Percentiles rank a stretch among this genome's conserved stretches.
Conservation (phyloP, 306 rosid species). For the Pterocarpus macrocarpus region DNA sequence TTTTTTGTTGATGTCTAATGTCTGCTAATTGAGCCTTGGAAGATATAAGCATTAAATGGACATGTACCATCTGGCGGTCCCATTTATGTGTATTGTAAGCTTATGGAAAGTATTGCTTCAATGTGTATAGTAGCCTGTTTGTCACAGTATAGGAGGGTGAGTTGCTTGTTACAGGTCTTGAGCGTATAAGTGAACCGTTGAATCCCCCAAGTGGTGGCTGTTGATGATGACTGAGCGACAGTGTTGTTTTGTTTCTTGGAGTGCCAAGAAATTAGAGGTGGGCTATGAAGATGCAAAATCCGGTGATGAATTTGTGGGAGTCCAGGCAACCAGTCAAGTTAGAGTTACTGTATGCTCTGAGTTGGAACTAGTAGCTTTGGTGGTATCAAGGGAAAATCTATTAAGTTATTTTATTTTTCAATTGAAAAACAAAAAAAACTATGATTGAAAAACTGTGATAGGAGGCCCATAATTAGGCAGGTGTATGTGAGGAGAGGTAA, state of each 20-base stretch:
- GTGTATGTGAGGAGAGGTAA: no score
- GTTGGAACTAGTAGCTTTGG: constrained; percentile 18
- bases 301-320: constrained; percentile 17
- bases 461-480: no score
- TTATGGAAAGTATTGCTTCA: neutral
- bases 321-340: constrained; percentile 6
- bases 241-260: constrained; percentile 4
- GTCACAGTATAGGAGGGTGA: neutral
- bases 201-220: neutral
- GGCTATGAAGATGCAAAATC: neutral
- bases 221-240: neutral
- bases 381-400: neutral
- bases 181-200: neutral
- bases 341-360: constrained; percentile 23
- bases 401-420: neutral
- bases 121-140: neutral
- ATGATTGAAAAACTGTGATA: neutral
- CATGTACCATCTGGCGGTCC: neutral
- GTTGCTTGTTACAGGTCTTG: neutral
- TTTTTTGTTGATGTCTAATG: neutral
- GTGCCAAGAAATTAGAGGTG: neutral
- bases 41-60: neutral
- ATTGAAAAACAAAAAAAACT: neutral
- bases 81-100: neutral
- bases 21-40: neutral